Evolutionary conservation across 1,284 basidiomycete genomes (phyloP).

Genomic region (Ustilago shanxiensis): DNA sequence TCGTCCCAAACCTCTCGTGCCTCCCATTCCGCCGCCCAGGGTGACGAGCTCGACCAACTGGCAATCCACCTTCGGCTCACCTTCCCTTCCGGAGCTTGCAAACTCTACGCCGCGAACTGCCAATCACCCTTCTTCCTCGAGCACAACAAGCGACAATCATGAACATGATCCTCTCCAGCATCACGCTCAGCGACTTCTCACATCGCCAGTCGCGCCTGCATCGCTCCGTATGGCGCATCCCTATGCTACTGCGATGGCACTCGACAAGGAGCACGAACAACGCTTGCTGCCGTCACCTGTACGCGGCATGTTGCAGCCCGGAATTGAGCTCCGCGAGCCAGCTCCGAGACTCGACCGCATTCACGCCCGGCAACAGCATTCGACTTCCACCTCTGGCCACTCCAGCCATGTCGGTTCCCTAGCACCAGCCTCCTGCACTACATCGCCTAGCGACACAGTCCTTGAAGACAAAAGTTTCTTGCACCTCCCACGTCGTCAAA

Average conservation of each 20-base stretch:
- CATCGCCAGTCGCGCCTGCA: constrained; percentile 22
- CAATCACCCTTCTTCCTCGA: constrained; percentile 12
- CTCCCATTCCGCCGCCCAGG: constrained; percentile 44
- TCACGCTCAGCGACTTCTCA: constrained; percentile 1
- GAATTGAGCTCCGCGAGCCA: constrained; percentile 2
- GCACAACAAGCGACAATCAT: constrained; percentile 22
- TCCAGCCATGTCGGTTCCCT: constrained; percentile 8
- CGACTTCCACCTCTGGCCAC: constrained; percentile 12
- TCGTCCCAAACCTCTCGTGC: constrained; percentile 31
- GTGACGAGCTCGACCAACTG: constrained; percentile 43
- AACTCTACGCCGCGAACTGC: constrained; percentile 13
- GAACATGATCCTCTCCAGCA: not conserved
- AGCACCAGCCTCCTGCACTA: not conserved
- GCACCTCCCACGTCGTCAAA: constrained; percentile 2
- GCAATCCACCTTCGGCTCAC: constrained; percentile 43
- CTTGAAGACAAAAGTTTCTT: constrained; percentile 14
- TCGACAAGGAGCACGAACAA: constrained; percentile 11
- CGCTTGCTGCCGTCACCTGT: not conserved
- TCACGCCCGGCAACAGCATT: constrained; percentile 13
- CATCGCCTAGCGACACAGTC: not conserved
- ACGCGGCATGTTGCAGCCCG: not conserved
- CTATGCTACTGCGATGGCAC: constrained; percentile 19
- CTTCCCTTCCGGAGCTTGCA: constrained; percentile 29
- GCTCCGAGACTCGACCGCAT: not conserved
- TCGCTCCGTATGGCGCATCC: constrained; percentile 27